Evolutionary conservation across 805 yeast species (phyloP).

Genomic region (Saccharomycopsis sp.): DNA sequence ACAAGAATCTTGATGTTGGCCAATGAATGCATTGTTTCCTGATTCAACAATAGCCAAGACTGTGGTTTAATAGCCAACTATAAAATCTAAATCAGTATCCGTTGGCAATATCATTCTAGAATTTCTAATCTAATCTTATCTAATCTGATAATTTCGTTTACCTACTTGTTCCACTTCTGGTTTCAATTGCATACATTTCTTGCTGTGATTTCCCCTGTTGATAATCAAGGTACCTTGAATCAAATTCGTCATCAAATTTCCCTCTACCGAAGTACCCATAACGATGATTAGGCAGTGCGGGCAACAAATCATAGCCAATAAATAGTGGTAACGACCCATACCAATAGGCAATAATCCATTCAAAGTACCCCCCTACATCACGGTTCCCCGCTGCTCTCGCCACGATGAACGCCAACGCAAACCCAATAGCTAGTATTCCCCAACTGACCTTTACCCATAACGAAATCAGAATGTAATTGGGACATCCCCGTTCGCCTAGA

Average conservation of each 20-base stretch:
- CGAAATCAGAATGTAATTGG: conserved; percentile 20
- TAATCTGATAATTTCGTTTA: too few species aligned
- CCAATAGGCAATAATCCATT: conserved; percentile 85
- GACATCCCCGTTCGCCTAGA: not conserved
- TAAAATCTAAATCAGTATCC: too few species aligned
- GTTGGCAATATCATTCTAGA: too few species aligned
- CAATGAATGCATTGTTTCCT: too few species aligned
- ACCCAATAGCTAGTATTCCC: conserved; percentile 55
- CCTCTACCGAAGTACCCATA: conserved; percentile 8
- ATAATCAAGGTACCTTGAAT: conserved; percentile 1
- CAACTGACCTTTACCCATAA: conserved; percentile 53
- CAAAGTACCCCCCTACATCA: conserved; percentile 54
- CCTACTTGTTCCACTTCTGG: too few species aligned
- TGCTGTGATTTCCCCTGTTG: too few species aligned
- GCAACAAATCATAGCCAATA: conserved; percentile 48
- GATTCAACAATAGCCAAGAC: too few species aligned
- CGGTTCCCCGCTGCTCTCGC: conserved; percentile 29
- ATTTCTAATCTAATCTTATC: too few species aligned
- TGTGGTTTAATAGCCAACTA: too few species aligned
- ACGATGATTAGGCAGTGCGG: conserved; percentile 1
- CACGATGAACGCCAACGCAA: conserved; percentile 66
- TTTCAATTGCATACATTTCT: too few species aligned
- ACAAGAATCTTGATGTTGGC: too few species aligned
- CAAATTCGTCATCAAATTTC: conserved; percentile 6
- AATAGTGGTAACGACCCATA: conserved; percentile 63